Conservation (phyloP, 2,329 filamentous ascomycete genomes). For the Fusarium verrucosum region DNA sequence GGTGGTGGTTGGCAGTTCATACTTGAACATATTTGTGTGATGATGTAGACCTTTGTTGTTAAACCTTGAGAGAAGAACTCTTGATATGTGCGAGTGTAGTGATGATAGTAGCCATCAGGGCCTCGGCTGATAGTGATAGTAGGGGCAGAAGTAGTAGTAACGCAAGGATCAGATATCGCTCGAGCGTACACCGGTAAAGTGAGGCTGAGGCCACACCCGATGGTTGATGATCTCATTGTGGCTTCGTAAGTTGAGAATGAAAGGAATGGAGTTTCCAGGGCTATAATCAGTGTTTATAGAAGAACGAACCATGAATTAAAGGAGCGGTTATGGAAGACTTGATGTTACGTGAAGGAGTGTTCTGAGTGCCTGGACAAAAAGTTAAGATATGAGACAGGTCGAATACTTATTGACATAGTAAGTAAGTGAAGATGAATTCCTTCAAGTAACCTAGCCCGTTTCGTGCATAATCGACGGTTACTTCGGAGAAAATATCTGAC, state of each 20-base stretch:
- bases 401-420: not conserved
- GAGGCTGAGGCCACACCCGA: not conserved
- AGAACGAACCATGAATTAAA: not conserved
- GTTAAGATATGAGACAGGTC: not conserved
- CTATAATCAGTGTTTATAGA: not conserved
- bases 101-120: not conserved
- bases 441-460: accelerated
- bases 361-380: not conserved
- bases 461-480: no score
- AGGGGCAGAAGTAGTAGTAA: not conserved
- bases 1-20: not conserved
- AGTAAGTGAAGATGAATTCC: accelerated
- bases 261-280: not conserved
- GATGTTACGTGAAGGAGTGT: not conserved
- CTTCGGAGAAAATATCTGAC: not conserved
- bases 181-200: not conserved
- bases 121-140: not conserved
- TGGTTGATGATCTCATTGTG: not conserved
- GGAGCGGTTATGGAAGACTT: not conserved
- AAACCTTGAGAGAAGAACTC: not conserved
- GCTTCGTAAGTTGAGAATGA: not conserved
- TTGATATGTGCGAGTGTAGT: constrained; percentile 10
- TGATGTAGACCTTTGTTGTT: not conserved
- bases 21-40: constrained; percentile 4
- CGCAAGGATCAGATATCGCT: not conserved